Conservation (phyloP, 1,284 basidiomycete species). For the Ustilago hordei region DNA sequence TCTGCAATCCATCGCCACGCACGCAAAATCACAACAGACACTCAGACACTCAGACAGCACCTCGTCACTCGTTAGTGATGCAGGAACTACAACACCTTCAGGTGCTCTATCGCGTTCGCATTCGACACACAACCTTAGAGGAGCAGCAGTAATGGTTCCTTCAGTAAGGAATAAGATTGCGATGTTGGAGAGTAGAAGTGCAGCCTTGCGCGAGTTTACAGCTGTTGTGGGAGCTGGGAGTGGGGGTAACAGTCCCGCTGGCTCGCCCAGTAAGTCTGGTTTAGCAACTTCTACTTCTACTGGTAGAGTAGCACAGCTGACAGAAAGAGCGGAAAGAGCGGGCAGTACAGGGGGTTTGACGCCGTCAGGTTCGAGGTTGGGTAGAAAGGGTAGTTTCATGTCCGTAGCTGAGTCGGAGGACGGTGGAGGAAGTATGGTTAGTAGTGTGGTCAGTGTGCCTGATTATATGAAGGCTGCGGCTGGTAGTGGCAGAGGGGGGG, state of each 20-base stretch:
- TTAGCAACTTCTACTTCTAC: neutral
- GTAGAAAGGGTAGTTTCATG: conserved; percentile 34
- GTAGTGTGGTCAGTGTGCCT: conserved; percentile 30
- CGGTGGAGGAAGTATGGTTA: conserved; percentile 16
- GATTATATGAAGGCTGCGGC: conserved; percentile 44
- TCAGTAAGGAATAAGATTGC: conserved; percentile 66
- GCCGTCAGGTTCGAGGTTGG: conserved; percentile 16
- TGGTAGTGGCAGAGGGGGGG: conserved; percentile 1
- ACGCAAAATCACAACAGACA: neutral
- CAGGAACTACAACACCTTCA: neutral
- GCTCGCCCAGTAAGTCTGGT: conserved; percentile 7
- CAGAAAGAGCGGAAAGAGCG: conserved; percentile 16
- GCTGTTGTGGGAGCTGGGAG: neutral
- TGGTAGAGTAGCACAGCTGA: conserved; percentile 24
- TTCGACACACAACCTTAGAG: conserved; percentile 52
- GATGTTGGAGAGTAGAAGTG: conserved; percentile 52
- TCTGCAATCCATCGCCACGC: conserved; percentile 16
- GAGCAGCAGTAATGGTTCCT: conserved; percentile 52
- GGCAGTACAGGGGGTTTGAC: conserved; percentile 8
- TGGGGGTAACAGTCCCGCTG: conserved; percentile 13
- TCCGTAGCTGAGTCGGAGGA: conserved; percentile 38
- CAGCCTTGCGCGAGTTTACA: conserved; percentile 53
- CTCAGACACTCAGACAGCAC: conserved; percentile 52
- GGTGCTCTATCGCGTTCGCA: conserved; percentile 33
- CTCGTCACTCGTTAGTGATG: conserved; percentile 23